Evolutionary conservation across 2,329 filamentous ascomycete species (phyloP), one percentile per base, ranked within the genome.

Genomic region (Curvularia hawaiiensis): DNA sequence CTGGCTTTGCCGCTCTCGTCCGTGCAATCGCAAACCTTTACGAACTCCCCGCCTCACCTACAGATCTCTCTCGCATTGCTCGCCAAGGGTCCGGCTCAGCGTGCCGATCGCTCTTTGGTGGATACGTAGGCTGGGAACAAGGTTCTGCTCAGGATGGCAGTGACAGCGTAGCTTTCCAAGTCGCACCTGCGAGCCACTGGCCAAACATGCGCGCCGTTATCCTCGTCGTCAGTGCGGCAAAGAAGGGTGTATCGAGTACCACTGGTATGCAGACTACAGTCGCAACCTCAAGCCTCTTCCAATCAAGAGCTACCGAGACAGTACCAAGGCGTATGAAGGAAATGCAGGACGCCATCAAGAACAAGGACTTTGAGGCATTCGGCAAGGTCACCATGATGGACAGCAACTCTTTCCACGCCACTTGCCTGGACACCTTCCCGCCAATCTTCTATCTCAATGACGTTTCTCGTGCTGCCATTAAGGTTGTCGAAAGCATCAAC

Each of bases 371-470:
- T 79, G 85, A 88, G 68, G 82, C 84, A 20, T 99, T 99, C 73
- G 95, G 90, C 24, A 88, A 91, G 75, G 85, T 97, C 61, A 97
- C 95, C 16, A 99, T 97, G 93, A 89, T 88, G 76, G 95, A 99
- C 76, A 96, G 90, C 74, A 99, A 99, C 81, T 91, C 88, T 58
- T 99, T 99, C 87, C 95, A 99, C 78, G 91, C 95, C 38, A 92
- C 89, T 56, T 98, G 95, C 76, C 82, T 96, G 68, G 95, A 99
- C 76, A 98, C 95, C 1, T 92, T 92, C 79, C 95, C 96, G 44
- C 95, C 96, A 18, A 99, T 99, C 74, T 97, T 97, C 79, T 99
- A 99, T 83, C 88, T 99, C 84, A 99, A 97, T 79, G 95, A 99
- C 75, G 88, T 94, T 16, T 94, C 90, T 20, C 84, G 90, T 38